Base-by-base conservation (phyloP, 177 flowering plant genomes). In the Vitis hybrid region DNA sequence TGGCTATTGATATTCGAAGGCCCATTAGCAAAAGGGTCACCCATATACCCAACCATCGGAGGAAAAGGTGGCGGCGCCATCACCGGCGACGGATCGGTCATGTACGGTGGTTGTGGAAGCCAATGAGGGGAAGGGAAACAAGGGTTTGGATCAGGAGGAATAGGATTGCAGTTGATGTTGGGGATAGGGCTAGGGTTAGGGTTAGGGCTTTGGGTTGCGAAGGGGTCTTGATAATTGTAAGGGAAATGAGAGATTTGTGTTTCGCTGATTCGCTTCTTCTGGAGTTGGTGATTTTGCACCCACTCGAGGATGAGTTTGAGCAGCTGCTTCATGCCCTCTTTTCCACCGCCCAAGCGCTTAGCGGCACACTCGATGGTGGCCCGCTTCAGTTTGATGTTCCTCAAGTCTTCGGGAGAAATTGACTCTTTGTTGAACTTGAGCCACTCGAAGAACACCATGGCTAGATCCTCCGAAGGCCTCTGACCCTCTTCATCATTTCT, bases 311-410 rank as follows among this genome's bases (percentile, higher is more conserved):
- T 88, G 17, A 96, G 90, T 75, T 88, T 94, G 67, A 94, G 30
- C 66, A 96, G 72, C 73, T 89, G 92, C 67, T 87, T 92, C 88
- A 84, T 87, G 2, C 89, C 99, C 54, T 91, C 94, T 68, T 83
- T 84, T 0, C 92, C 94, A 6, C 90, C 94, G 0, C 99, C 99
- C 19, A 96, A 73, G 0, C 94, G 77, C 67, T 74, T 77, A 0
- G 94, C 91, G 0, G 98, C 99, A n/a, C 78, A 75, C 75, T 96
- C 98, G 14, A 96, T 88, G 3, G 99, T 96, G 6, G 98, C 78
- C 51, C 85, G 80, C 77, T 86, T 88, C 45, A 96, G 84, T 81
- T 82, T 91, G 39, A 96, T 91, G 55, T 77, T 88, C 76, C 97
- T 84, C 88, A 96, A 75, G 57, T 96, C 98, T 17, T 92, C 96